These are phyloP conservation scores for Beauveria sp. DNA, from an alignment of 2,329 filamentous ascomycete genomes.

Conservation along the genomic window DNA sequence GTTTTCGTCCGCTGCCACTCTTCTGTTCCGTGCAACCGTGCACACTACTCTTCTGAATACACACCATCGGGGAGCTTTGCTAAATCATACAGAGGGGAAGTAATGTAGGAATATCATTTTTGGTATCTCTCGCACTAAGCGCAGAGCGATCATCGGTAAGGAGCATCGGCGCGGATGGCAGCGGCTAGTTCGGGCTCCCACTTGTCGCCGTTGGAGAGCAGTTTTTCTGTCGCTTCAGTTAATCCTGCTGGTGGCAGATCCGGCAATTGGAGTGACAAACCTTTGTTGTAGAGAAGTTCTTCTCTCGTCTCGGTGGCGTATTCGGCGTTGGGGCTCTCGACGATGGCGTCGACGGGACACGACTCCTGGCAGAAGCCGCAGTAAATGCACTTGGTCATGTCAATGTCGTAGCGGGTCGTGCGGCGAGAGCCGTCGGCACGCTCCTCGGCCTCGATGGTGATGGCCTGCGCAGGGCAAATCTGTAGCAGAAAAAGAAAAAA, in stretches of 20 bases:
- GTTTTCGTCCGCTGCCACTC: slow-evolving; percentile 10
- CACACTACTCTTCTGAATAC: slow-evolving; percentile 3
- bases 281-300: slow-evolving; percentile 95
- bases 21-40: background rate
- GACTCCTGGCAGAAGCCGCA: slow-evolving; percentile 99
- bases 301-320: slow-evolving; percentile 67
- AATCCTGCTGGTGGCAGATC: slow-evolving; percentile 13
- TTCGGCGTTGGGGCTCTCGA: slow-evolving; percentile 56
- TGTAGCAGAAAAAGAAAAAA: slow-evolving; percentile 18
- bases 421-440: slow-evolving; percentile 90
- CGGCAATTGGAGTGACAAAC: slow-evolving; percentile 23
- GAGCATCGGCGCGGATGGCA: slow-evolving; percentile 83
- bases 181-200: slow-evolving; percentile 98
- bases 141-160: slow-evolving; percentile 59
- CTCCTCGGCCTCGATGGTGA: slow-evolving; percentile 98
- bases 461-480: slow-evolving; percentile 95
- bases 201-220: slow-evolving; percentile 83
- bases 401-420: slow-evolving; percentile 96
- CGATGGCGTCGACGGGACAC: slow-evolving; percentile 91
- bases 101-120: background rate
- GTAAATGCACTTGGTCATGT: slow-evolving; percentile 99
- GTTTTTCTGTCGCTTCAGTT: slow-evolving; percentile 53
- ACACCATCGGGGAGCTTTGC: background rate
- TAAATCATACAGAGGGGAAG: slow-evolving; percentile 11
- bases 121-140: background rate